Percentiles rank a stretch among this genome's conserved stretches.
Evolutionary conservation across 106 monocot genomes (phyloP).

Genomic region (Apostasia ramifera): DNA sequence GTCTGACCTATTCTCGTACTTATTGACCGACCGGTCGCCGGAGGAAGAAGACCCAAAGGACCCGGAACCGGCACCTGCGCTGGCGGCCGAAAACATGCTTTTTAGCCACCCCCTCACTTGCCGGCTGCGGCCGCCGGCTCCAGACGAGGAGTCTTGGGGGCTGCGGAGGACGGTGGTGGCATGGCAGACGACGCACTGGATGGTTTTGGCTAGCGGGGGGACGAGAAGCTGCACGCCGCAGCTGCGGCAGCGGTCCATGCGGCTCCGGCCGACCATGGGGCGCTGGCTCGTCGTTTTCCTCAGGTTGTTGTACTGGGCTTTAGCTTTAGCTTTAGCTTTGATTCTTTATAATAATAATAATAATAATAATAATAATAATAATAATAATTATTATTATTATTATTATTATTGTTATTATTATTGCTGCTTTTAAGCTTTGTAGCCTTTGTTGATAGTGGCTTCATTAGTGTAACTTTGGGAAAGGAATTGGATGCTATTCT

Average conservation of each 20-base stretch:
- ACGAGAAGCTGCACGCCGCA: constrained; percentile 20
- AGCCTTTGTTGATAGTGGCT: too few relatives aligned
- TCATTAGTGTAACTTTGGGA: too few relatives aligned
- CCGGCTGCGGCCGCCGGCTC: neutral
- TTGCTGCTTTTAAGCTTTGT: too few relatives aligned
- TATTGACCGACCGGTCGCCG: neutral
- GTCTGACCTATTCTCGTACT: neutral
- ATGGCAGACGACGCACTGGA: constrained; percentile 31
- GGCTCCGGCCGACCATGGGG: constrained; percentile 7
- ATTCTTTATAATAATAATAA: too few relatives aligned
- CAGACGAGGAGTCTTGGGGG: neutral
- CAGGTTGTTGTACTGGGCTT: too few relatives aligned
- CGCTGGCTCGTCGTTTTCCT: neutral
- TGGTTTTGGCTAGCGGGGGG: constrained; percentile 8
- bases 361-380: too few relatives aligned
- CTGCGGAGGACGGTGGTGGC: constrained; percentile 5
- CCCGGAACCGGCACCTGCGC: neutral
- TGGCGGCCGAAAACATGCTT: constrained; percentile 8
- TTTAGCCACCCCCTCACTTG: constrained; percentile 30
- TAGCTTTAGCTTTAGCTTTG: too few relatives aligned
- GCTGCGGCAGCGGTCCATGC: constrained; percentile 11
- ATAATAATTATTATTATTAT: too few relatives aligned
- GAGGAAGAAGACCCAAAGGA: neutral
- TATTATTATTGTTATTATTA: too few relatives aligned
- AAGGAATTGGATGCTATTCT: too few relatives aligned